Base-by-base conservation (phyloP, 1,139 yeast species). In the Yamadazyma triangularis region DNA sequence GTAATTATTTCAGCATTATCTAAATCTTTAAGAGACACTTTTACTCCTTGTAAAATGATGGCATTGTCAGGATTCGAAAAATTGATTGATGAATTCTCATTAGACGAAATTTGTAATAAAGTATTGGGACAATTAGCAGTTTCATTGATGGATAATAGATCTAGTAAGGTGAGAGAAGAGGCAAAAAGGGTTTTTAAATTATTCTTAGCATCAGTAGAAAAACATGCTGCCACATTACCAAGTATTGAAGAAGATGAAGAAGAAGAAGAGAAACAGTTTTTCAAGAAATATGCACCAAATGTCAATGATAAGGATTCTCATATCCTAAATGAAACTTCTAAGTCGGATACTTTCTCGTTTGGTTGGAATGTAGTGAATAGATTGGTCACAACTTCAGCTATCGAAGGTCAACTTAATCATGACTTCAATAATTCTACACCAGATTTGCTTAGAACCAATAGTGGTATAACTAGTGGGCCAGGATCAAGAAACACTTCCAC, bases 1-100 rank as follows among this genome's bases (percentile, higher is more conserved):
- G 95, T 91, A 2, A 60, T 91, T 27, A 79, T 88, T 7, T 87
- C 96, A 1, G 97, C 96, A 0, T 82, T 86, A 45, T 75, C 87
- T 2, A 79, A 88, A 48, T 83, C 95, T 0, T 66, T 91, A 32
- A 79, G 80, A 47, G 98, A 91, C 53, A 73, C 91, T 0, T 81
- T 79, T 48, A 70, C 79, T 4, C 89, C 85, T 8, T 78, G 95
- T 14, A 73, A 94, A 41, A 58, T 82, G 52, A 85, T 84, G 4
- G 88, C 96, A 0, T 64, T 91, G 24, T 62, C 78, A 39, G 95
- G 96, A 1, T 73, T 91, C 40, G 76, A 73, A 29, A 65, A 72
- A 10, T 72, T 86, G 14, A 63, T 79, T 18, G 79, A 78, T 7
- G 75, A 71, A 30, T 88, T 88, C 47, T 63, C 82, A 1, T 78